Evolutionary conservation across 306 rosid genomes (phyloP).

Genomic region (Inga laurina): DNA sequence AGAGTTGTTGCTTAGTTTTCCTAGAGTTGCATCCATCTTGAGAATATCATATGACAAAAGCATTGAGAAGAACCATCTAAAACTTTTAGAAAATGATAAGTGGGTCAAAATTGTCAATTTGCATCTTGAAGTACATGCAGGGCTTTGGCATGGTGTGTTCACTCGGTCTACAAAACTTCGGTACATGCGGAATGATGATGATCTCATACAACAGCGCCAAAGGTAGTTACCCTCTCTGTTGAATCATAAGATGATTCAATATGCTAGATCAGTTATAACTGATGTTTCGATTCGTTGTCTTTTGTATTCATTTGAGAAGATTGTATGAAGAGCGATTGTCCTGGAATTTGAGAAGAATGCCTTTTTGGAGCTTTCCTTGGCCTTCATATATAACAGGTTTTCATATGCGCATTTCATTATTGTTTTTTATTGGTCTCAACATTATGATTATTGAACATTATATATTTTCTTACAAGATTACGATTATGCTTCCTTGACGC

Average conservation of each 20-base stretch:
- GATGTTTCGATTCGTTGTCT: background rate
- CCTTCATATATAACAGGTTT: constrained; percentile 57
- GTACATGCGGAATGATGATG: constrained; percentile 45
- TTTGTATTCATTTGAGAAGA: constrained; percentile 36
- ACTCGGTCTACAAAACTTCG: constrained; percentile 51
- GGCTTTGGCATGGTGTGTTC: constrained; percentile 63
- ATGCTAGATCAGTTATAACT: background rate
- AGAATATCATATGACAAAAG: constrained; percentile 43
- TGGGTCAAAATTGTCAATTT: constrained; percentile 67
- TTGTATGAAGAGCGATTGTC: constrained; percentile 45
- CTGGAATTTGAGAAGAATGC: constrained; percentile 33
- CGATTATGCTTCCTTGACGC: constrained; percentile 29
- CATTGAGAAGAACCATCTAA: constrained; percentile 33
- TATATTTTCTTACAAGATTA: constrained; percentile 16
- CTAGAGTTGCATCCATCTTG: constrained; percentile 59
- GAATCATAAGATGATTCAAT: constrained; percentile 11
- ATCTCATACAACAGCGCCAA: constrained; percentile 40
- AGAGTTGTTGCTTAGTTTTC: constrained; percentile 53
- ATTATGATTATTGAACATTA: background rate
- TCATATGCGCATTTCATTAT: constrained; percentile 23
- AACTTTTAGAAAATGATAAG: constrained; percentile 37
- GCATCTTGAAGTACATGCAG: constrained; percentile 45
- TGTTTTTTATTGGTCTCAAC: constrained; percentile 2
- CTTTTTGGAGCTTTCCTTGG: constrained; percentile 46
- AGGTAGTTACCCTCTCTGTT: constrained; percentile 51